Conservation (phyloP, 768 basidiomycete species). For the Mycena chlorophos region DNA sequence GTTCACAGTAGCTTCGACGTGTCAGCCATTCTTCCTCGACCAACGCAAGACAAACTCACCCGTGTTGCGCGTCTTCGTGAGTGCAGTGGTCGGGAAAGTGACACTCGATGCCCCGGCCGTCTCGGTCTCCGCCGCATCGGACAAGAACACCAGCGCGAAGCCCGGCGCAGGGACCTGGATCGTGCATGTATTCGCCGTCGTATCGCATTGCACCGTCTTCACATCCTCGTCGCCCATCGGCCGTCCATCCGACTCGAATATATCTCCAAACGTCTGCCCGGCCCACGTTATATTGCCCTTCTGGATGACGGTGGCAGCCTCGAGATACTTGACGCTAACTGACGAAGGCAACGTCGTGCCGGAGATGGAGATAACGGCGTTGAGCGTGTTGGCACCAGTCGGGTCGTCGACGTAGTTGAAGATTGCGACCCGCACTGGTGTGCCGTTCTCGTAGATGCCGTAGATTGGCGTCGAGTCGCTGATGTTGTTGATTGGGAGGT, state of each 20-base stretch:
- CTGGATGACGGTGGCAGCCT: conserved; percentile 53
- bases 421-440: conserved; percentile 58
- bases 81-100: conserved; percentile 59
- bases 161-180: conserved; percentile 68
- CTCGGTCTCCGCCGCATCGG: conserved; percentile 36
- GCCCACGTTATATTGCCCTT: conserved; percentile 75
- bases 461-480: conserved; percentile 64
- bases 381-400: conserved; percentile 53
- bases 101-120: conserved; percentile 30
- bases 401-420: conserved; percentile 71
- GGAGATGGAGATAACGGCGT: conserved; percentile 47
- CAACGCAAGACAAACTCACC: not conserved
- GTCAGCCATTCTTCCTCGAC: not conserved
- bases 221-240: conserved; percentile 56
- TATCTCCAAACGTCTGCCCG: conserved; percentile 66
- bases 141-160: conserved; percentile 75
- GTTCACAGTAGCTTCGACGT: conserved; percentile 44
- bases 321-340: conserved; percentile 54
- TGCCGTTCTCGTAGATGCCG: conserved; percentile 73
- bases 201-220: conserved; percentile 59
- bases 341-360: conserved; percentile 36
- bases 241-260: conserved; percentile 67
- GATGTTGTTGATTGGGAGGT: conserved; percentile 49
- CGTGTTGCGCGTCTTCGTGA: conserved; percentile 58
- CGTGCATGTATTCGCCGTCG: conserved; percentile 50